Base-by-base conservation (phyloP, 1,139 yeast genomes). In the Saccharomyces hybrid region DNA sequence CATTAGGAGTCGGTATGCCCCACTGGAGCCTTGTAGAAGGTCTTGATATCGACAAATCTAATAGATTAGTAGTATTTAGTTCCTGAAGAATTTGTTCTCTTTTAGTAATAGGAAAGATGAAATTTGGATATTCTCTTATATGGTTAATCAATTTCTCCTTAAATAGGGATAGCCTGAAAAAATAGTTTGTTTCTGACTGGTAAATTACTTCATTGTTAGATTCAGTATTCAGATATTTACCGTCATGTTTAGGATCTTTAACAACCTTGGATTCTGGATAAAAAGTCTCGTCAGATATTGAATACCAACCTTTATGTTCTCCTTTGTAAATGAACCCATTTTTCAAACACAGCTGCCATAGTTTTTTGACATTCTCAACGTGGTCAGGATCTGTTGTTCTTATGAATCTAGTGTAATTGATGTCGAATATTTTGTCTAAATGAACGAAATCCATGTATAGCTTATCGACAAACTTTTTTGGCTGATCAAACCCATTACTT, bases 1-100 rank as follows among this genome's bases (percentile, higher is more conserved):
- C 98, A 38, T 77, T 75, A 0, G 99, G 99, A 0, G 93, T 98
- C 1, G 81, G 81, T 29, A 93, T 86, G 0, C 97, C 97, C 99
- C 99, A 93, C 32, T 78, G 73, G 51, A 91, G 76, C 55, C 99
- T 75, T 12, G 83, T 72, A 0, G 83, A 69, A 0, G 98, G 98
- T 59, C 99, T 76, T 0, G 97, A 90, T 1, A 93, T 78, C 29
- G 96, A 88, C 51, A 93, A 75, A 67, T 93, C 98, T 0, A 74
- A 21, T 12, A 71, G 12, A 73, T 72, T 2, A 68, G 66, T 42
- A 47, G 71, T 71, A 54, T 76, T 73, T 49, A 93, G 75, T 59
- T 87, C 95, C 1, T 73, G 73, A 31, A 88, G 67, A 2, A 93
- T 69, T 57, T 80, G 82, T 2, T 71, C 65, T 59, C 82, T 80